Percentiles rank a stretch among this genome's conserved stretches.
phyloP scores from a whole-genome alignment of 805 yeast genomes.

The Peterozyma xylosa region DNA sequence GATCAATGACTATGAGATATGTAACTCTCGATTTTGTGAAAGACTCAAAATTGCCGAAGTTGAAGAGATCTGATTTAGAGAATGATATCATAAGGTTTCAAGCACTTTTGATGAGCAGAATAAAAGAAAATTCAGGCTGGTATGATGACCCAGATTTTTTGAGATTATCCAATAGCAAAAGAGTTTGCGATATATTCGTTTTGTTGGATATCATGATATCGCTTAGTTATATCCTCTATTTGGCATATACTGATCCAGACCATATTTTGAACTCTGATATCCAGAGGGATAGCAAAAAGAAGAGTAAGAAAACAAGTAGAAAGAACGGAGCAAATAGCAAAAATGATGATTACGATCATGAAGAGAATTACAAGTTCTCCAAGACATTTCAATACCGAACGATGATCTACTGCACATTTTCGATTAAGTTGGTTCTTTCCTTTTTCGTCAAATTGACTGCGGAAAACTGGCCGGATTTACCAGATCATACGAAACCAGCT shows the following conservation, averaged over 20 bases:
- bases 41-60: not conserved
- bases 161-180: no score
- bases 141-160: no score
- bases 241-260: conserved; percentile 2
- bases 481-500: conserved; percentile 1
- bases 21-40: not conserved
- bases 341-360: not conserved
- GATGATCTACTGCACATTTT: not conserved
- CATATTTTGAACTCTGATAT: conserved; percentile 5
- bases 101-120: not conserved
- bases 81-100: not conserved
- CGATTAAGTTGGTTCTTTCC: not conserved
- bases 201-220: conserved; percentile 3
- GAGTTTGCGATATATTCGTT: not conserved
- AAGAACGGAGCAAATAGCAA: no score
- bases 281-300: not conserved
- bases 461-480: not conserved
- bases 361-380: conserved; percentile 1
- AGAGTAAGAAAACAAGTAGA: no score
- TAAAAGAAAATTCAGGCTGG: no score
- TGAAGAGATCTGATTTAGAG: conserved; percentile 1
- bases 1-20: not conserved
- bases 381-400: conserved; percentile 4
- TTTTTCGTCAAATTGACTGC: not conserved
- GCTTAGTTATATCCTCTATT: not conserved